These are phyloP conservation scores for Phaeosphaeria sp. DNA, from an alignment of 2,329 filamentous ascomycete species.

Conservation along the genomic window DNA sequence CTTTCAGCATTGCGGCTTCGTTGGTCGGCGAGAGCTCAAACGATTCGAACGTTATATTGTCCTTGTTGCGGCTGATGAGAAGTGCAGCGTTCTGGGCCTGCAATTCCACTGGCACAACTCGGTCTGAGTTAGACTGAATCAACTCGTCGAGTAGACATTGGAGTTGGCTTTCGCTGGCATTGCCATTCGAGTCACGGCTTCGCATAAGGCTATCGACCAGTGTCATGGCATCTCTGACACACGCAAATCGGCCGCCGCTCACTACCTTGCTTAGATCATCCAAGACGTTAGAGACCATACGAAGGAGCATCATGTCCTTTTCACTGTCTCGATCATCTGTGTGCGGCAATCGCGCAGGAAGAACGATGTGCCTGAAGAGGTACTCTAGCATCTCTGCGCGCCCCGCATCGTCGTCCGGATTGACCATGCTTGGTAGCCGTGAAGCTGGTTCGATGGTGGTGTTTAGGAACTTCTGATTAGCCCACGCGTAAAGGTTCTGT, in stretches of 20 bases:
- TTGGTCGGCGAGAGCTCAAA: constrained; percentile 57
- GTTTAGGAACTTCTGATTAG: too few relatives aligned
- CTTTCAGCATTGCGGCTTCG: constrained; percentile 46
- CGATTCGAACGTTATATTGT: constrained; percentile 47
- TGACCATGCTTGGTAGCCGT: background rate
- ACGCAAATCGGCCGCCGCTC: background rate
- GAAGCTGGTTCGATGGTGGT: too few relatives aligned
- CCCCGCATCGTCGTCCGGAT: background rate
- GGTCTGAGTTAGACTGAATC: constrained; percentile 5
- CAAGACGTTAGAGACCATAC: background rate
- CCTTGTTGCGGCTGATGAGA: constrained; percentile 42
- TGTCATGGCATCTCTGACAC: background rate
- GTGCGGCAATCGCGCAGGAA: background rate
- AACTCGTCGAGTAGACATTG: constrained; percentile 21
- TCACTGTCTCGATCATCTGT: background rate
- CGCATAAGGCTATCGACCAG: background rate
- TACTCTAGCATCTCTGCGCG: background rate
- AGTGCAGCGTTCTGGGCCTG: constrained; percentile 57
- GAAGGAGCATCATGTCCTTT: background rate
- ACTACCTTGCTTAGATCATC: background rate
- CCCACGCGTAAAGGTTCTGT: too few relatives aligned
- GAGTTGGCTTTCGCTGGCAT: constrained; percentile 19
- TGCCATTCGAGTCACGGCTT: constrained; percentile 2
- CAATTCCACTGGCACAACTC: constrained; percentile 49
- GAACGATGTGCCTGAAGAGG: background rate